These are phyloP conservation scores for Phytophthora boehmeriae DNA, from an alignment of 352 stramenopile species.

Conservation along the genomic window DNA sequence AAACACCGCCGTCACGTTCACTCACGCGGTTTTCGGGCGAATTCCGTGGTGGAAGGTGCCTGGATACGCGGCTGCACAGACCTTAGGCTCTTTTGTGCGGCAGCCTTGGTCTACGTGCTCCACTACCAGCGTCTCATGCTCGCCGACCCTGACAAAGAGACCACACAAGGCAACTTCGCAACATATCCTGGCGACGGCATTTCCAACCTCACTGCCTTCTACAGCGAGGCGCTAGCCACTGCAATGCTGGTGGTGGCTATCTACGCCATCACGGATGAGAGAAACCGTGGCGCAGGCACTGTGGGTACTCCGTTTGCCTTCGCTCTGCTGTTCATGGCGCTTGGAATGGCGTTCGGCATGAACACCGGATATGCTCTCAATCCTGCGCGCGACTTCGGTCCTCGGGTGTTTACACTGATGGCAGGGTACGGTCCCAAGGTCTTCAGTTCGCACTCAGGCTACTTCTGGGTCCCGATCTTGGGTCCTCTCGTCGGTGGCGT, in stretches of 20 bases:
- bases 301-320: constrained; percentile 43
- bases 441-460: constrained; percentile 50
- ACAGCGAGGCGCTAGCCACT: constrained; percentile 57
- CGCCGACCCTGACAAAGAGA: constrained; percentile 47
- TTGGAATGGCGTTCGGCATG: constrained; percentile 64
- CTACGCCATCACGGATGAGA: constrained; percentile 52
- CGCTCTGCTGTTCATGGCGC: constrained; percentile 53
- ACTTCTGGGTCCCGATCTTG: constrained; percentile 69
- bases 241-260: constrained; percentile 54
- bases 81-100: constrained; percentile 46
- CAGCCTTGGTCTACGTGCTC: constrained; percentile 45
- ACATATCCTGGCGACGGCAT: constrained; percentile 48
- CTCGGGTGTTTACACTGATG: constrained; percentile 47
- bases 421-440: constrained; percentile 58
- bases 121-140: constrained; percentile 49
- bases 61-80: constrained; percentile 43
- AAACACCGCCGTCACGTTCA: constrained; percentile 59
- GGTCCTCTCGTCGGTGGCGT: constrained; percentile 48
- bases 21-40: constrained; percentile 44
- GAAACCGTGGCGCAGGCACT: constrained; percentile 45
- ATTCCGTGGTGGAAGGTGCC: constrained; percentile 53
- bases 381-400: constrained; percentile 47
- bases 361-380: constrained; percentile 48
- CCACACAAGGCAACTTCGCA: constrained; percentile 41
- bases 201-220: constrained; percentile 52